Percentiles rank a stretch among this genome's conserved stretches.
These are phyloP conservation scores for Protomyces inouyei DNA, from an alignment of 1,139 yeast species.

Conservation along the genomic window DNA sequence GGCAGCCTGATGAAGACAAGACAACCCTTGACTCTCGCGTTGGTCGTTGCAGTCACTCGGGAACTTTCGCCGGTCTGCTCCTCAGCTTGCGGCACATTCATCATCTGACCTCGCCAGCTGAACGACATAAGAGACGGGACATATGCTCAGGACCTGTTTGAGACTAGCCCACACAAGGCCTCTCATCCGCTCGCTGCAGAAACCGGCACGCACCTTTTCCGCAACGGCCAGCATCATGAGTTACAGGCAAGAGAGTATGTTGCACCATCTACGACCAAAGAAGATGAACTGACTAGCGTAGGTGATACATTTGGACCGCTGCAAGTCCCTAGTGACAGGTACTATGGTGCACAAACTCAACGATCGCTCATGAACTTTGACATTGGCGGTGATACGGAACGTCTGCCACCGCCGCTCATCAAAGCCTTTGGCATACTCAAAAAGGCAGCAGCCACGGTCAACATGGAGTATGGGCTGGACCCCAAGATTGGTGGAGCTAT, in stretches of 20 bases:
- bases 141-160: background rate
- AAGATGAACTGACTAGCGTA: background rate
- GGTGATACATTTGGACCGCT: slow-evolving; percentile 41
- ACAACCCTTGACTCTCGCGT: background rate
- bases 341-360: slow-evolving; percentile 99
- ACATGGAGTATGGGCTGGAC: slow-evolving; percentile 78
- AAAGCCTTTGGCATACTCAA: slow-evolving; percentile 89
- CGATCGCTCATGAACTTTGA: slow-evolving; percentile 86
- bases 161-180: background rate
- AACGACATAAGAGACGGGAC: background rate
- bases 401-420: slow-evolving; percentile 85
- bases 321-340: slow-evolving; percentile 75
- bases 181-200: too few species aligned
- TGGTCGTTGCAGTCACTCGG: background rate
- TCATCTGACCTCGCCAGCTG: background rate
- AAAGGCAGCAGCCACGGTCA: slow-evolving; percentile 91
- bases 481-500: slow-evolving; percentile 79
- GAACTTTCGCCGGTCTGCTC: background rate
- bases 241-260: background rate
- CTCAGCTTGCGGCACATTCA: background rate
- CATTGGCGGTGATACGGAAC: slow-evolving; percentile 87
- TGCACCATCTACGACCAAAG: background rate
- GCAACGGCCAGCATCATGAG: background rate
- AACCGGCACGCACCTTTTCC: background rate
- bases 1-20: too few species aligned